Evolutionary conservation across 352 stramenopile species (phyloP), one percentile per base, ranked within the genome.

Genomic region (Pythium apleroticum): DNA sequence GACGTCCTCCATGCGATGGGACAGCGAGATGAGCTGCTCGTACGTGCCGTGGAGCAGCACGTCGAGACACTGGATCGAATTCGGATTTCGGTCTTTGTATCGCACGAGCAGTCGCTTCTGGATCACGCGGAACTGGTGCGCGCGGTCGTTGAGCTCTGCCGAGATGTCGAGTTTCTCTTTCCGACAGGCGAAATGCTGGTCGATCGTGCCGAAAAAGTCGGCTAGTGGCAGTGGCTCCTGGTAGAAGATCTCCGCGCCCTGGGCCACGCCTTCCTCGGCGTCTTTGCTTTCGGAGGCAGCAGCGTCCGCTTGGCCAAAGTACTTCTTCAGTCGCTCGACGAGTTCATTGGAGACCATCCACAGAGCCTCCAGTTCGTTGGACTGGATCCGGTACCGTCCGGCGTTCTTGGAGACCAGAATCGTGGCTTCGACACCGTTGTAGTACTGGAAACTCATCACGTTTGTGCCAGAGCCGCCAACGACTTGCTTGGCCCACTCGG

Each of bases 321-420:
- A 72, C 3, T 55, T 50, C n/a, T 72, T 71, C 31, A 97, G 76
- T 9, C 89, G 73, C 19, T 71, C 56, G 17, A 93, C 76, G 1
- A 97, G 76, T 61, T 97, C 83, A n/a, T 79, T 77, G 9, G 88
- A 80, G 19, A 96, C 71, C 68, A 96, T 76, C 77, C 78, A 93
- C 1, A 96, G 71, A 17, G 85, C 83, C 30, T 92, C 80, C 3
- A 97, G 78, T 58, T 91, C 87, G 46, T 84, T 88, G 0, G 84
- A 84, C 62, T 97, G 91, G 37, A 98, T 89, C 25, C 89, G 84
- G 60, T 97, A 97, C 14, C 88, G 73, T 10, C 88, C 89, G 0
- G 80, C 85, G 53, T 93, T 96, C 61, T 97, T 97, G n/a, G 88
- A 97, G 19, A 94, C 88, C 5, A 97, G 71, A 48, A 97, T 92